These are phyloP conservation scores for Pluteus cervinus DNA, from an alignment of 768 basidiomycete species.

Conservation along the genomic window DNA sequence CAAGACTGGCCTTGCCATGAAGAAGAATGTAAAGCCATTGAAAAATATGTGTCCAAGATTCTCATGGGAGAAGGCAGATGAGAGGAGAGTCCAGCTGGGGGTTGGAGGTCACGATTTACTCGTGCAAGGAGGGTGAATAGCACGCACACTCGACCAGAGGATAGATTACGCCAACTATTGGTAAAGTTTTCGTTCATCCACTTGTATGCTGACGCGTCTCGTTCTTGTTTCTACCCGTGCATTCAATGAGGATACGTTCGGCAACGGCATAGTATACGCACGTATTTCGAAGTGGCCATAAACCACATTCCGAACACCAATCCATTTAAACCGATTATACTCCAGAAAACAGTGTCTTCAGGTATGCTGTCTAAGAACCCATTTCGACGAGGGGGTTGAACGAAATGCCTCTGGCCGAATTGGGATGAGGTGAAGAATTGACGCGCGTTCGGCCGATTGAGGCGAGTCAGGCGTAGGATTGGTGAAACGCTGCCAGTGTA, in stretches of 20 bases:
- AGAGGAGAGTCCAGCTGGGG: conserved; percentile 71
- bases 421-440: no score
- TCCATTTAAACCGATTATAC: conserved; percentile 60
- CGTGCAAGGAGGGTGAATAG: not conserved
- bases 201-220: conserved; percentile 28
- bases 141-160: conserved; percentile 59
- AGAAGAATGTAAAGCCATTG: conserved; percentile 75
- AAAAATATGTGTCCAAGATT: conserved; percentile 58
- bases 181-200: conserved; percentile 65
- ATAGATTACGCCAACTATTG: conserved; percentile 53
- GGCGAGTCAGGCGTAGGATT: no score
- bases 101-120: not conserved
- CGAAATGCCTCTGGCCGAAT: no score
- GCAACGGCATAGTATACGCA: conserved; percentile 11
- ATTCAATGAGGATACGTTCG: conserved; percentile 3
- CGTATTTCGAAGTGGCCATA: conserved; percentile 32
- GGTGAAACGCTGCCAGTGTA: no score
- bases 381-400: no score
- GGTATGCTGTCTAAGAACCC: conserved; percentile 53
- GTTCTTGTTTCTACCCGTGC: conserved; percentile 26
- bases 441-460: no score
- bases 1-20: conserved; percentile 65
- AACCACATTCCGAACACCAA: conserved; percentile 58
- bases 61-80: conserved; percentile 67
- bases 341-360: conserved; percentile 46